Percentiles rank a stretch among this genome's conserved stretches.
Conservation (phyloP, 2,329 filamentous ascomycete genomes). For the Arthroderma uncinatum region DNA sequence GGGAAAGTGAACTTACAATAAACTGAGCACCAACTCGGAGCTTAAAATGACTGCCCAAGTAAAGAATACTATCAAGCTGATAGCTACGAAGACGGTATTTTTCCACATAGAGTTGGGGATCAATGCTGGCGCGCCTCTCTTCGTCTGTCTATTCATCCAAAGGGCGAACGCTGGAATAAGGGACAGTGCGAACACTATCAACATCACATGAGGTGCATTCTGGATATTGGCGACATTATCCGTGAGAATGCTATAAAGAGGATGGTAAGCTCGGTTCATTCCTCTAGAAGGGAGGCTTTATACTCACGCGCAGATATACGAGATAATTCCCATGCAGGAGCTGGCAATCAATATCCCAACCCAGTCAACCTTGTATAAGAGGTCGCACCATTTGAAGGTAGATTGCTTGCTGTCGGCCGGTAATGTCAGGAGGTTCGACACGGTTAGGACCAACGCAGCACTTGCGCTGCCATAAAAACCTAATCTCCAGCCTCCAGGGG, state of each 20-base stretch:
- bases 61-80: constrained; percentile 43
- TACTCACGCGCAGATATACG: constrained; percentile 41
- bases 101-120: constrained; percentile 54
- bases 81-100: constrained; percentile 45
- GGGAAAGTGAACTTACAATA: constrained; percentile 22
- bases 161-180: constrained; percentile 39
- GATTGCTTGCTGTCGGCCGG: constrained; percentile 5
- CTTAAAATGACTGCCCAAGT: constrained; percentile 38
- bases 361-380: constrained; percentile 42
- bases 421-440: constrained; percentile 6
- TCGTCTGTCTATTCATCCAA: constrained; percentile 45
- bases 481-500: constrained; percentile 42
- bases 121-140: constrained; percentile 39
- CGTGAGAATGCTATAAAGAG: constrained; percentile 10
- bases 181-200: constrained; percentile 6
- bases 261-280: background rate
- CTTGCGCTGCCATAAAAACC: constrained; percentile 42
- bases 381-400: constrained; percentile 7
- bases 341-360: constrained; percentile 39
- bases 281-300: background rate
- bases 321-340: constrained; percentile 39
- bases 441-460: constrained; percentile 20
- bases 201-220: constrained; percentile 2
- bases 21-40: constrained; percentile 39
- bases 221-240: constrained; percentile 10